Evolutionary conservation across 352 stramenopile genomes (phyloP), one percentile per base, ranked within the genome.

Genomic region (Thalassiosira hispida): DNA sequence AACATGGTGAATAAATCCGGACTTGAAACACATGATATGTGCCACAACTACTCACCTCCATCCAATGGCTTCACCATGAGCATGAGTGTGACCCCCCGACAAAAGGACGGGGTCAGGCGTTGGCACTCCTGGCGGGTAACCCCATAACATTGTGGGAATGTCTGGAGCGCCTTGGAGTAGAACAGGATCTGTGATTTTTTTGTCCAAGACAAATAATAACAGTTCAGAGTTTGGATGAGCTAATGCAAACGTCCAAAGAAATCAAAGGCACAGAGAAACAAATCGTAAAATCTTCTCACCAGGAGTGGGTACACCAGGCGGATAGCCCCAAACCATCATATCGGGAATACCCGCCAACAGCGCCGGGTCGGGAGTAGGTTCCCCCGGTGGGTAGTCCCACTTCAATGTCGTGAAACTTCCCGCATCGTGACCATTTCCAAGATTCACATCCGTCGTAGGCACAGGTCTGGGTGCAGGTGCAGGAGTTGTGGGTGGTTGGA

Each of bases 41-140:
- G n/a, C n/a, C n/a, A n/a, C n/a, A n/a, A n/a, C n/a, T 4, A 49
- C 56, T 64, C 31, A 64, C 56, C 53, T 27, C 56, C 56, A 64
- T 7, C 18, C 60, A 27, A n/a, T 35, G 14, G 40, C 5, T 11
- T 59, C 60, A 12, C 57, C 12, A 27, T 18, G 40, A 18, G 16
- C 42, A 35, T 4, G n/a, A n/a, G n/a, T n/a, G n/a, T n/a, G n/a
- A n/a, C 31, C n/a, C 6, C 40, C 18, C 22, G 25, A 11, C 61
- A 79, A 59, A 14, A 79, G 56, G 25, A n/a, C 71, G 25, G 71
- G 71, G 69, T 79, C 71, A 18, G 76, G 76, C 2, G 76, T 83
- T 6, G 76, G 76, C 5, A 69, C 61, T 11, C 76, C 77, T 31
- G 69, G 56, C 38, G 77, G 68, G 35, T 79, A 77, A 16, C 74